Conservation (phyloP, 164 flowering plant species). For the Stephania yunnanensis region DNA sequence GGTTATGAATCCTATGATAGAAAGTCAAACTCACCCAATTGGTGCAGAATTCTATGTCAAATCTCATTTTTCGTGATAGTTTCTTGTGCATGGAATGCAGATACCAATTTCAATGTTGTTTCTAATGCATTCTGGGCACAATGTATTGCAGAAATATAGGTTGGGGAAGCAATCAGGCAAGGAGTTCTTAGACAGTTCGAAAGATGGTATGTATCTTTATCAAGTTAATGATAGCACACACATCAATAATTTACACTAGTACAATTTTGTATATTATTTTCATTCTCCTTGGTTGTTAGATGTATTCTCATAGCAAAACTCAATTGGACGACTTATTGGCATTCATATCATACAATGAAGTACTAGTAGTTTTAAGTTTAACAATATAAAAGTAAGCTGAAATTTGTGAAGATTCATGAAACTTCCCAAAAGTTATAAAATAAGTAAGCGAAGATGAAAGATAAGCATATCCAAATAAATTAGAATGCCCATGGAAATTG, state of each 20-base stretch:
- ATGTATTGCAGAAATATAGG: conserved; percentile 70
- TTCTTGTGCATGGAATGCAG: background rate
- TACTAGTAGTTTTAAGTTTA: no score
- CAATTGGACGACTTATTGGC: background rate
- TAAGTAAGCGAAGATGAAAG: no score
- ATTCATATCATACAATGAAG: no score
- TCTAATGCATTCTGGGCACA: background rate
- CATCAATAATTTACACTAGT: background rate
- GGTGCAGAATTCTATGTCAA: background rate
- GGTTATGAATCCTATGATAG: no score
- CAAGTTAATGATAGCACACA: background rate
- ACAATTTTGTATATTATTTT: background rate
- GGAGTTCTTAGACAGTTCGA: conserved; percentile 69
- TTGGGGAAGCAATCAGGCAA: conserved; percentile 85
- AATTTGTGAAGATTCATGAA: no score
- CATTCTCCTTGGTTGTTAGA: background rate
- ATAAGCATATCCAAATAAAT: no score
- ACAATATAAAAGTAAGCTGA: no score
- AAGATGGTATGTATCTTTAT: conserved; percentile 60
- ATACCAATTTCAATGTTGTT: background rate
- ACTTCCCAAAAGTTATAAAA: no score
- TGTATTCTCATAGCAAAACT: background rate
- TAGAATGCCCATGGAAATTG: no score
- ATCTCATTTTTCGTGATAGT: background rate
- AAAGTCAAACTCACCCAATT: no score